Evolutionary conservation across 2,329 filamentous ascomycete genomes (phyloP), one percentile per base, ranked within the genome.

Genomic region (Apiospora malaysiana): DNA sequence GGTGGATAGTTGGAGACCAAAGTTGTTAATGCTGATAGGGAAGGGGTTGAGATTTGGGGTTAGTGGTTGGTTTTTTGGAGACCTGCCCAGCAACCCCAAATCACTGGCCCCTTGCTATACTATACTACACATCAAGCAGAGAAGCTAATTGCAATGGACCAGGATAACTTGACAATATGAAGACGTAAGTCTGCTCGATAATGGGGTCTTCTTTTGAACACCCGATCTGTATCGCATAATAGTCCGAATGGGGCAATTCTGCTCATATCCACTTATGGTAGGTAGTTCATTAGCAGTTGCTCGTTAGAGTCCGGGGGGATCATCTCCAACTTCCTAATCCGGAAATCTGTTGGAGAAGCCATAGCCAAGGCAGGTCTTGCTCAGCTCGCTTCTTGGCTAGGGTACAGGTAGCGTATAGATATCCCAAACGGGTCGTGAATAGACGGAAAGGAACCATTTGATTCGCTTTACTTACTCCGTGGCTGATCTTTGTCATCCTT

Each of bases 1-100:
- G 18, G 56, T 63, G 56, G 56, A 23, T 40, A 63, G 56, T 63
- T 63, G 56, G 56, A 63, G 56, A 63, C 56, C 42, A 45, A 16
- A 45, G 12, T 23, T 40, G 27, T 40, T 14, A 27, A 14, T 63
- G 56, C 56, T 63, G 56, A 63, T 40, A 63, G 27, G 18, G 56
- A 18, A 63, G 56, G 56, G 56, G 56, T 63, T 40, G 56, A 40
- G 12, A 40, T 63, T 63, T 63, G 56, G 56, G 27, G 56, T 63
- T 6, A 9, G 56, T 32, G 27, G 56, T 37, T 6, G 18, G 8
- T 18, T 14, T 63, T 6, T 63, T 63, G 32, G 56, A 63, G 56
- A 40, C 56, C 6, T 40, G n/a, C 9, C 56, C 21, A 63, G 21
- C 56, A 37, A 59, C 51, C 16, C 51, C 51, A 59, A 59, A 32